phyloP scores from a whole-genome alignment of 805 yeast genomes.

The Jamesozyma hellenica region DNA sequence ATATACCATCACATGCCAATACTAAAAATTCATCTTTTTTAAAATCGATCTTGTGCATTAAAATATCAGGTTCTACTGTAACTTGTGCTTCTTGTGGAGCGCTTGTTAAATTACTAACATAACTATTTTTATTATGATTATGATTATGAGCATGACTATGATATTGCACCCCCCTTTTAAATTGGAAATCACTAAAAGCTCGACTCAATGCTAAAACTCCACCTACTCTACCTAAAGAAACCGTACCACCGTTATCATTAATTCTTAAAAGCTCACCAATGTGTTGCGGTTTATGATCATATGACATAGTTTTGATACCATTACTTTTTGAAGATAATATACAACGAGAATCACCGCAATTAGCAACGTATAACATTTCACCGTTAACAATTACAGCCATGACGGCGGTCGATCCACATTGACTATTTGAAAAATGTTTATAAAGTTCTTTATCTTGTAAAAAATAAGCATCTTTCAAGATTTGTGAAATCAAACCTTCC shows the following conservation, averaged over 20 bases:
- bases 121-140: slow-evolving; percentile 6
- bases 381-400: slow-evolving; percentile 37
- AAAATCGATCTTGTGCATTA: slow-evolving; percentile 39
- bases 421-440: slow-evolving; percentile 30
- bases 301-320: slow-evolving; percentile 56
- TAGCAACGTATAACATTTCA: slow-evolving; percentile 45
- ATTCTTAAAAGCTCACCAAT: slow-evolving; percentile 90
- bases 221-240: slow-evolving; percentile 86
- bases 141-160: background rate
- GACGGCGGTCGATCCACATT: slow-evolving; percentile 46
- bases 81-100: slow-evolving; percentile 68
- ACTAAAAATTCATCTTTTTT: slow-evolving; percentile 55
- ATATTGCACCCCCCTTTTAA: slow-evolving; percentile 31
- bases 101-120: slow-evolving; percentile 3
- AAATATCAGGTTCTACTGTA: slow-evolving; percentile 68
- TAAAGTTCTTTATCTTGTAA: slow-evolving; percentile 38
- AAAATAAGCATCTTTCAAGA: slow-evolving; percentile 37
- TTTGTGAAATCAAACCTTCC: slow-evolving; percentile 30
- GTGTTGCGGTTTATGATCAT: slow-evolving; percentile 88
- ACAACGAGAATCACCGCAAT: slow-evolving; percentile 70
- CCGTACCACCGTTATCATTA: slow-evolving; percentile 88
- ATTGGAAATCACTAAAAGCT: slow-evolving; percentile 73
- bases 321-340: slow-evolving; percentile 38
- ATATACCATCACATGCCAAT: slow-evolving; percentile 75
- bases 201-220: slow-evolving; percentile 89